Percentiles rank a stretch among this genome's conserved stretches.
Conservation (phyloP, 345 rosid species). For the Noccaea bulbosa region DNA sequence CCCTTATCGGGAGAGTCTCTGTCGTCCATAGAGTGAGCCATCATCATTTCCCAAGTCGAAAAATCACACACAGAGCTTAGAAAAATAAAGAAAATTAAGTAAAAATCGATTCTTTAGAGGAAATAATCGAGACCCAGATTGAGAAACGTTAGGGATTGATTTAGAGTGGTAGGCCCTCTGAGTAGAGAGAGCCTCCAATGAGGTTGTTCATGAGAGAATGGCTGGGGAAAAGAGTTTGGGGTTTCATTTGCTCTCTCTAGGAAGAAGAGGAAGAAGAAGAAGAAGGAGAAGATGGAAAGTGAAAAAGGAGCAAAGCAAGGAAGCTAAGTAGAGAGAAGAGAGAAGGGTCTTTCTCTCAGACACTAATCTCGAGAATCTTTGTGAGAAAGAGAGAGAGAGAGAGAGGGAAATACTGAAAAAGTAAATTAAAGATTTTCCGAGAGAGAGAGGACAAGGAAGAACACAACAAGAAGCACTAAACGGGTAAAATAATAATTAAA, state of each 20-base stretch:
- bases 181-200: conserved; percentile 48
- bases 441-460: conserved; percentile 38
- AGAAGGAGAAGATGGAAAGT: conserved; percentile 8
- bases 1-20: conserved; percentile 47
- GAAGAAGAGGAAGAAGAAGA: neutral
- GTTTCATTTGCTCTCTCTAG: conserved; percentile 22
- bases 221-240: conserved; percentile 27
- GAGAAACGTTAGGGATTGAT: neutral
- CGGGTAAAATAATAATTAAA: neutral
- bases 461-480: conserved; percentile 41
- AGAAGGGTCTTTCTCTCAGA: conserved; percentile 28
- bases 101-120: conserved; percentile 27
- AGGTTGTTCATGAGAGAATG: conserved; percentile 45
- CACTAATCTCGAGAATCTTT: conserved; percentile 43
- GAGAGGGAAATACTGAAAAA: conserved; percentile 31
- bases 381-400: conserved; percentile 7
- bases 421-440: conserved; percentile 37
- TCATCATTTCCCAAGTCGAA: conserved; percentile 10
- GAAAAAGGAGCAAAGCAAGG: neutral
- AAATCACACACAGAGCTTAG: conserved; percentile 2
- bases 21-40: conserved; percentile 49
- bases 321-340: conserved; percentile 27
- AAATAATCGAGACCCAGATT: neutral
- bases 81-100: neutral
- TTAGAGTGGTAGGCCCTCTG: conserved; percentile 45